Conservation (phyloP, 768 basidiomycete species). For the Glaciozyma martinii region DNA sequence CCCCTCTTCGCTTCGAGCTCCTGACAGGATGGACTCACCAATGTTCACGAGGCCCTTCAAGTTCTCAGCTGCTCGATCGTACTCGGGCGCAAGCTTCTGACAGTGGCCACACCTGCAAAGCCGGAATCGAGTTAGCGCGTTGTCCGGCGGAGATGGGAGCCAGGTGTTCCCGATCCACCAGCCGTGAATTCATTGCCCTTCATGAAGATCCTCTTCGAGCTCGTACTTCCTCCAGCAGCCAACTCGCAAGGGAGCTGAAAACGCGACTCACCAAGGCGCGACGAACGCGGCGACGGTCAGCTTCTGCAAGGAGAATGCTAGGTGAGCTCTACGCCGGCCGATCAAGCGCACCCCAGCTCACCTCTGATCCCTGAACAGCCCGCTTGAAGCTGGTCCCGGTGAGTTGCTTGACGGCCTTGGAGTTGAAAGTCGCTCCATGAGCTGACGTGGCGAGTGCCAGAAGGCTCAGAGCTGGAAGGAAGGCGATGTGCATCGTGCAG, state of each 20-base stretch:
- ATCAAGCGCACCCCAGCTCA: neutral
- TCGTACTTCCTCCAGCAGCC: no score
- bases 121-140: neutral
- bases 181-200: no score
- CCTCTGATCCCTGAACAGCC: slow-evolving; percentile 20
- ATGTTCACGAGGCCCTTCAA: slow-evolving; percentile 34
- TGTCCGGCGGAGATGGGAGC: neutral
- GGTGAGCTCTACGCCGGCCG: neutral
- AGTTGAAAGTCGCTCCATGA: slow-evolving; percentile 18
- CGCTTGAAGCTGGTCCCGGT: slow-evolving; percentile 26
- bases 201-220: no score
- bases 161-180: no score
- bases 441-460: neutral
- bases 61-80: slow-evolving; percentile 25
- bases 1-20: neutral
- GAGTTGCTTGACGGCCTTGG: slow-evolving; percentile 28
- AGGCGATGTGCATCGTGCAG: neutral
- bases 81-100: slow-evolving; percentile 21
- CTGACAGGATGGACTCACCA: slow-evolving; percentile 10
- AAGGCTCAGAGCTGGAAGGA: neutral
- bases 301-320: slow-evolving; percentile 12
- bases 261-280: slow-evolving; percentile 27
- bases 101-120: slow-evolving; percentile 26
- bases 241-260: neutral
- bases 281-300: slow-evolving; percentile 24